Base-by-base conservation (phyloP, 208 protist species). In the Tritrichomonas foetus region DNA sequence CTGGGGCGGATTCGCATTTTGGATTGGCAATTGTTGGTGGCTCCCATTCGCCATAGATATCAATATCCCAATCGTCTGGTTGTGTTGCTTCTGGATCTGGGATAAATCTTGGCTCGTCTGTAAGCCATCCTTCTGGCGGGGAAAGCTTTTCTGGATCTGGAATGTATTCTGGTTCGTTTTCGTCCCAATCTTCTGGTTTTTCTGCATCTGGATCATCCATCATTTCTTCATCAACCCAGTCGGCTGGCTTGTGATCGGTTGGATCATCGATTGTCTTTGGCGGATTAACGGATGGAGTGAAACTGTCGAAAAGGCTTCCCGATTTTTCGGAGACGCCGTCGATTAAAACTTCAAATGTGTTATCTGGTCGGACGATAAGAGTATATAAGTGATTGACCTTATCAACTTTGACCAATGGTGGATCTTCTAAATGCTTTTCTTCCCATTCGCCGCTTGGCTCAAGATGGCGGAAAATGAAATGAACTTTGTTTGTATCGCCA, bases 1-100 rank as follows among this genome's bases (percentile, higher is more conserved):
- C 89, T 93, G 50, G 55, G n/a, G 50, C 53, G n/a, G 30, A 33
- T 27, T 14, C 14, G 69, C 94, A 95, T 9, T 95, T 64, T 64
- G 95, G 95, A 75, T 96, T 96, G 25, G 94, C 82, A 30, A 95
- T 93, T n/a, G 94, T 61, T 82, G 95, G 95, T 30, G 94, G 82
- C 92, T 93, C 93, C 94, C 94, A 95, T 49, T 94, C 94, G 66
- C 95, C 95, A 66, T 96, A 94, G 78, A 95, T 94, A 33, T 96
- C 95, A 47, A 69, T 93, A 80, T 94, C 93, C 95, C 95, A 96
- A 47, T 96, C 95, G 33, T 78, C 92, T 55, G 95, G 95, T 89
- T 93, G 94, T 30, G 47, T 61, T 0, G 95, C 95, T 9, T 72
- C n/a, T 36, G 94, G 93, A 72, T 96, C 94, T 78, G 69, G 82